A percentile compares a stretch with the other conserved stretches of the same genome.
Evolutionary conservation across 1,284 basidiomycete genomes (phyloP).

Genomic region (Farysia itapuensis): DNA sequence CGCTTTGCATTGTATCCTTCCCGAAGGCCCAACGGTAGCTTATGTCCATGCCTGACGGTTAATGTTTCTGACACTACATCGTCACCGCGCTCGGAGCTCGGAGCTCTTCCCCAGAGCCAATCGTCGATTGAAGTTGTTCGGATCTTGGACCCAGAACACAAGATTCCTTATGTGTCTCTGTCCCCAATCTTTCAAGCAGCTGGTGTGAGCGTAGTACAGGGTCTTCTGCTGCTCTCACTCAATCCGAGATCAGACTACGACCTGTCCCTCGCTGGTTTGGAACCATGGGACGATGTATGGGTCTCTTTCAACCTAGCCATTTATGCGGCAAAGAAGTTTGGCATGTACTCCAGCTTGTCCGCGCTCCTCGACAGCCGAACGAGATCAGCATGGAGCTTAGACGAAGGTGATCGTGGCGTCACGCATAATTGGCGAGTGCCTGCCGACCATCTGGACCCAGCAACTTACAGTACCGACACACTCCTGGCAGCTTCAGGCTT

Average conservation of each 20-base stretch:
- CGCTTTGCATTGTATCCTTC: constrained; percentile 19
- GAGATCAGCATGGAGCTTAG: constrained; percentile 14
- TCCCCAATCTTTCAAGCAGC: constrained; percentile 8
- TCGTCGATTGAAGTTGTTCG: constrained; percentile 15
- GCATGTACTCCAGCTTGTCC: background rate
- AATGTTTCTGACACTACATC: background rate
- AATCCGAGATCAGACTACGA: constrained; percentile 4
- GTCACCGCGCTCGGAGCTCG: background rate
- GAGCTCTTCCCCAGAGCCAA: too few relatives aligned
- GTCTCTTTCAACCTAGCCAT: constrained; percentile 11
- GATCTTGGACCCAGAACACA: constrained; percentile 35
- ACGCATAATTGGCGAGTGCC: constrained; percentile 33
- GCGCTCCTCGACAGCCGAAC: constrained; percentile 8
- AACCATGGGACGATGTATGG: constrained; percentile 37
- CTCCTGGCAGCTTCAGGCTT: constrained; percentile 6
- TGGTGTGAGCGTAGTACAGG: constrained; percentile 12
- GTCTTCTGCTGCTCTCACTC: constrained; percentile 12
- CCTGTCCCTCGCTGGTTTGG: constrained; percentile 19
- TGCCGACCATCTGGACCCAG: constrained; percentile 3
- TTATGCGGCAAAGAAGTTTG: constrained; percentile 3
- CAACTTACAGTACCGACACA: constrained; percentile 15
- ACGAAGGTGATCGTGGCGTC: constrained; percentile 10
- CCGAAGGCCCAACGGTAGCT: constrained; percentile 10
- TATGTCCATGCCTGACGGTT: constrained; percentile 20
- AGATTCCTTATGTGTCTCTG: constrained; percentile 24